Base-by-base conservation (phyloP, 352 stramenopile genomes). In the Globisporangium takayamanum region DNA sequence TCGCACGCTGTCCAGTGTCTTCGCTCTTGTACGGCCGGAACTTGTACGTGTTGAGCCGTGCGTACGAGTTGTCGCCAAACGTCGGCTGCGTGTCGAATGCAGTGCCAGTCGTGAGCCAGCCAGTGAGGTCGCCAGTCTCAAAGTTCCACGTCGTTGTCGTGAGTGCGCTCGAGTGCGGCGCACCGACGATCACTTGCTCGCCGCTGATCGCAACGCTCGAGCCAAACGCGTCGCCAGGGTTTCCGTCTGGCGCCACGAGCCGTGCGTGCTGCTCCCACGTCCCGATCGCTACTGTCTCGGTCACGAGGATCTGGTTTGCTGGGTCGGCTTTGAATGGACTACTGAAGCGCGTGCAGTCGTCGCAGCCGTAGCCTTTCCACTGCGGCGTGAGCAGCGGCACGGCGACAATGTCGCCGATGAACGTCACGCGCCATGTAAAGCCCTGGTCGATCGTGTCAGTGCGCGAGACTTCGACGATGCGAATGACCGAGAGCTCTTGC, bases 81-180 rank as follows among this genome's bases (percentile, higher is more conserved):
- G 96, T 99, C 0, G 96, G 95, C 62, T 99, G 96, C 25, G 74
- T 68, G 36, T 93, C 78, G 62, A 99, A 99, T 11, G 96, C 96
- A 25, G 74, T 90, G 4, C 96, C 96, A 0, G 94, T 98, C 6
- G 78, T 86, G 33, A 78, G 70, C 96, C 96, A 99, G 1, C 96
- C 96, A 0, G 80, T 87, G 41, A 99, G 72, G 61, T 98, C 87
- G 44, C 95, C 96, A 0, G 96, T 98, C 61, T 99, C 96, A 66
- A 99, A 99, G 67, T 98, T 87, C 94, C 96, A 99, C 16, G 95
- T 98, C 49, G 92, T 98, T 2, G 78, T 92, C 2, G 86, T 78
- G 16, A 92, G 75, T 2, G 84, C 81, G 10, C 68, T 77, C 1
- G 85, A 94, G 2, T 69, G 60, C 55, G 78, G 72, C 5, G 88